Percentiles rank a stretch among this genome's conserved stretches.
Conservation (phyloP, 2,329 filamentous ascomycete genomes). For the Fusarium drepaniforme region DNA sequence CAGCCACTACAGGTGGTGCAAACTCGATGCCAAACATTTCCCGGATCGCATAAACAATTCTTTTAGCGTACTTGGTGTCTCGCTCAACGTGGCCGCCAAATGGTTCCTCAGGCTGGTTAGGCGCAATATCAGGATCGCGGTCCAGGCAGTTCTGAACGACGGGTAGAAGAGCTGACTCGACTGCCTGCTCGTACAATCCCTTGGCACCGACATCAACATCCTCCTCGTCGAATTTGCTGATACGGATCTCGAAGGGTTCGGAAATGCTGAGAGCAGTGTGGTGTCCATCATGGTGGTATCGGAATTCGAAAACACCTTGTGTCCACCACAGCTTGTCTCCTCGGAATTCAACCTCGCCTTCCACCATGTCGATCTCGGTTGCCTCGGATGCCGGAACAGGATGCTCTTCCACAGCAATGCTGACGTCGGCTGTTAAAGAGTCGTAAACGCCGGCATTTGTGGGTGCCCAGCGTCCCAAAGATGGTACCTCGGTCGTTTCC, state of each 20-base stretch:
- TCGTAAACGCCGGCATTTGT: conserved; percentile 84
- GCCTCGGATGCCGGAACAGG: conserved; percentile 64
- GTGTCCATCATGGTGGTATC: conserved; percentile 93
- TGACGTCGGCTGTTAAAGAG: conserved; percentile 78
- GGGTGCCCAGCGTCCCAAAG: conserved; percentile 89
- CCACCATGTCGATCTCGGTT: conserved; percentile 70
- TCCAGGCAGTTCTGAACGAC: conserved; percentile 94
- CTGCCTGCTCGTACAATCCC: conserved; percentile 73
- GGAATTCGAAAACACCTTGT: conserved; percentile 94
- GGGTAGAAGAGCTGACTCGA: conserved; percentile 83
- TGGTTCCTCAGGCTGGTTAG: conserved; percentile 79
- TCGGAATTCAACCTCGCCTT: conserved; percentile 87
- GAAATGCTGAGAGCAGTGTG: conserved; percentile 96
- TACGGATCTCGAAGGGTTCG: conserved; percentile 90
- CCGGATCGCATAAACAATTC: conserved; percentile 93
- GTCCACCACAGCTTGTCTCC: conserved; percentile 99
- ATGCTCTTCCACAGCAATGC: conserved; percentile 79
- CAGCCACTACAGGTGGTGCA: conserved; percentile 89
- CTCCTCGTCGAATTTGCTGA: conserved; percentile 83
- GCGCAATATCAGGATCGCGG: conserved; percentile 90
- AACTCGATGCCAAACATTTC: conserved; percentile 99
- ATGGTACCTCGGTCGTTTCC: conserved; percentile 85
- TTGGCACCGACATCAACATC: conserved; percentile 73
- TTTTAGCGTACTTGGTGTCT: conserved; percentile 87
- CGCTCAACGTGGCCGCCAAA: conserved; percentile 90